Evolutionary conservation across 768 basidiomycete genomes (phyloP).

Genomic region (Pulveroboletus ravenelii): DNA sequence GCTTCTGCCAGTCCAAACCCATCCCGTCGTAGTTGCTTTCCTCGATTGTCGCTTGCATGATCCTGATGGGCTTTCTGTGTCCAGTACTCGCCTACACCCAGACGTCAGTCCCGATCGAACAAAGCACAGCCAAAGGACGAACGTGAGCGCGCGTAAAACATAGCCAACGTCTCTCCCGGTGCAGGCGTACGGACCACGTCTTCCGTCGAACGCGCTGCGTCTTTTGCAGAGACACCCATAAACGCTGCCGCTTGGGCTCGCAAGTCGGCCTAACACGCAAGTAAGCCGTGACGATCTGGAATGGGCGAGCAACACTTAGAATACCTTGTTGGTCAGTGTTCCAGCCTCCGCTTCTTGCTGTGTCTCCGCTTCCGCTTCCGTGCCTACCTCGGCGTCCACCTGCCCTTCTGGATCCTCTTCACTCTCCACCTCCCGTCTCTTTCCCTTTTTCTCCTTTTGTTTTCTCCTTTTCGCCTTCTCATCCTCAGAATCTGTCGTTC

Average conservation of each 20-base stretch:
- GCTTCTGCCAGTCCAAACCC: constrained; percentile 75
- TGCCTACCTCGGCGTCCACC: not conserved
- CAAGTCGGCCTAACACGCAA: constrained; percentile 32
- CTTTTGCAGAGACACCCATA: constrained; percentile 62
- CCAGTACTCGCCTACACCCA: constrained; percentile 69
- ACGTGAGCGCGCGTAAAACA: constrained; percentile 82
- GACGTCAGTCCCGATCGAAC: not conserved
- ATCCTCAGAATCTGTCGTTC: constrained; percentile 9
- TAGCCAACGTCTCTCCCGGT: constrained; percentile 78
- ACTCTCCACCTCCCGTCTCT: constrained; percentile 23
- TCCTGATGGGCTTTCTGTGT: constrained; percentile 60
- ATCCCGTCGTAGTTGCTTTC: constrained; percentile 73
- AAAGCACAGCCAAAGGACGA: constrained; percentile 23
- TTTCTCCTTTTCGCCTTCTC: constrained; percentile 2
- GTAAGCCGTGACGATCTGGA: not conserved
- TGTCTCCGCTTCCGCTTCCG: not conserved
- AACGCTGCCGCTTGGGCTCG: constrained; percentile 44
- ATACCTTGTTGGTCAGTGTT: constrained; percentile 7
- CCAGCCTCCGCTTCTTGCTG: constrained; percentile 15
- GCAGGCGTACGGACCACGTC: constrained; percentile 64
- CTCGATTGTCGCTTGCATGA: constrained; percentile 53
- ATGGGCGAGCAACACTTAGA: not conserved
- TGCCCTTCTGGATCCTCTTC: constrained; percentile 23
- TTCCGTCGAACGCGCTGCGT: constrained; percentile 22
- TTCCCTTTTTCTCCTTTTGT: constrained; percentile 6